A percentile compares a stretch with the other conserved stretches of the same genome.
phyloP scores from a whole-genome alignment of 202 grass and related monocot genomes.

The Panicum hallii region DNA sequence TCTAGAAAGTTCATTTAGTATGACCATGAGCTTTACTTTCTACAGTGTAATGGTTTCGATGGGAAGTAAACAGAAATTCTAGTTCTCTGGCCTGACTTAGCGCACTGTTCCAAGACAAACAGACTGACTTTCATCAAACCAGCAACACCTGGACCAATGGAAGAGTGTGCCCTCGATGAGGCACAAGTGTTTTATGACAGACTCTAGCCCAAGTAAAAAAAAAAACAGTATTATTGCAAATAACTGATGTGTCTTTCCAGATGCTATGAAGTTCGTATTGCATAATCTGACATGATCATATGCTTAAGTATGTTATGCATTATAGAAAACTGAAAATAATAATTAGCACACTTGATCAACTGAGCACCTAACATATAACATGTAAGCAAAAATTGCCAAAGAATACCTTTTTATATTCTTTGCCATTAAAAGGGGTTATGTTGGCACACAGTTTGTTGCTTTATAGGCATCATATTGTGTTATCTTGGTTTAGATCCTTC shows the following conservation, averaged over 20 bases:
- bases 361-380: conserved; percentile 20
- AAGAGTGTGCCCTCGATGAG: conserved; percentile 13
- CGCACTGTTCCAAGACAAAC: not conserved
- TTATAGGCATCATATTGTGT: conserved; percentile 4
- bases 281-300: not conserved
- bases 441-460: not conserved
- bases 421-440: not conserved
- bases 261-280: not conserved
- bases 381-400: not conserved
- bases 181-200: not conserved
- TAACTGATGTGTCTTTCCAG: conserved; percentile 8
- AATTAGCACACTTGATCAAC: conserved; percentile 3
- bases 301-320: conserved; percentile 1
- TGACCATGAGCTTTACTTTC: conserved; percentile 6
- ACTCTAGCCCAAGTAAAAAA: conserved; percentile 6
- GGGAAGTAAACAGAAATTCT: conserved; percentile 8
- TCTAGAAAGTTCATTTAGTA: conserved; percentile 18
- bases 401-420: not conserved
- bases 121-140: conserved; percentile 10
- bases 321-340: not conserved
- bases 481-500: conserved; percentile 14
- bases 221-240: not conserved
- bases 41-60: not conserved
- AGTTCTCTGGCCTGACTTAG: not conserved
- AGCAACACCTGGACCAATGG: not conserved